phyloP scores from a whole-genome alignment of 2,329 filamentous ascomycete genomes.

The Apiospora marii region DNA sequence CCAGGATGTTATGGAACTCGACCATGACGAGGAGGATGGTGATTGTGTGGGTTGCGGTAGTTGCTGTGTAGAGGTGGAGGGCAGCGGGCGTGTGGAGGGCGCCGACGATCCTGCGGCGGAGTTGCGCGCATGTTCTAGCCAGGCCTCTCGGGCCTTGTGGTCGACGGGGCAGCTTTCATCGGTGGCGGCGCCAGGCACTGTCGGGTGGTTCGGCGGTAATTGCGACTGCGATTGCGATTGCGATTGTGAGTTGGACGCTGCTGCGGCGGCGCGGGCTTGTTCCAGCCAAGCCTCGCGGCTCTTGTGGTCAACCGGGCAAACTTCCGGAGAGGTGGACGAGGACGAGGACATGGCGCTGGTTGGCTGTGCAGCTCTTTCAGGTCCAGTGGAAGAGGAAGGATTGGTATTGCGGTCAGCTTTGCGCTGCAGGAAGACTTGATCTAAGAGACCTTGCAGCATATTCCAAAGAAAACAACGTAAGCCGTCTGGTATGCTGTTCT shows the following conservation, averaged over 20 bases:
- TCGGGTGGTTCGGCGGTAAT: constrained; percentile 34
- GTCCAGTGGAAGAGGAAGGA: not conserved
- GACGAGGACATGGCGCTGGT: not conserved
- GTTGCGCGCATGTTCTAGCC: constrained; percentile 61
- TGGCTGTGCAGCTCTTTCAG: not conserved
- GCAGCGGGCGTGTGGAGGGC: constrained; percentile 40
- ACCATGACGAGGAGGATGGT: constrained; percentile 4
- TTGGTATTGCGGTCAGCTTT: not conserved
- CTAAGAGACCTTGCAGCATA: constrained; percentile 30
- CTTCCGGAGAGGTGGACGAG: constrained; percentile 36
- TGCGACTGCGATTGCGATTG: constrained; percentile 44
- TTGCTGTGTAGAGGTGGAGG: constrained; percentile 25
- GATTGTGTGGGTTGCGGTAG: constrained; percentile 21
- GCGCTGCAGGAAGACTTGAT: constrained; percentile 30
- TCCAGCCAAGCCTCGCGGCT: constrained; percentile 87
- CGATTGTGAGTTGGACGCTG: constrained; percentile 41
- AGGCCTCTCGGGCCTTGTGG: constrained; percentile 71
- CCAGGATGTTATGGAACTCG: constrained; percentile 37
- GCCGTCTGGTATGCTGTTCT: not conserved
- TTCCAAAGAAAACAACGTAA: not conserved
- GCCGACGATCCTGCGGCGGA: constrained; percentile 47
- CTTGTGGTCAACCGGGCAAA: constrained; percentile 90
- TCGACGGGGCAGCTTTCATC: constrained; percentile 70
- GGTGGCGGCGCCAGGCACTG: constrained; percentile 33
- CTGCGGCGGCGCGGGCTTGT: constrained; percentile 64